A percentile compares a stretch with the other conserved stretches of the same genome.
These are phyloP conservation scores for Xylariales sp. DNA, from an alignment of 2,329 filamentous ascomycete genomes.

Conservation along the genomic window DNA sequence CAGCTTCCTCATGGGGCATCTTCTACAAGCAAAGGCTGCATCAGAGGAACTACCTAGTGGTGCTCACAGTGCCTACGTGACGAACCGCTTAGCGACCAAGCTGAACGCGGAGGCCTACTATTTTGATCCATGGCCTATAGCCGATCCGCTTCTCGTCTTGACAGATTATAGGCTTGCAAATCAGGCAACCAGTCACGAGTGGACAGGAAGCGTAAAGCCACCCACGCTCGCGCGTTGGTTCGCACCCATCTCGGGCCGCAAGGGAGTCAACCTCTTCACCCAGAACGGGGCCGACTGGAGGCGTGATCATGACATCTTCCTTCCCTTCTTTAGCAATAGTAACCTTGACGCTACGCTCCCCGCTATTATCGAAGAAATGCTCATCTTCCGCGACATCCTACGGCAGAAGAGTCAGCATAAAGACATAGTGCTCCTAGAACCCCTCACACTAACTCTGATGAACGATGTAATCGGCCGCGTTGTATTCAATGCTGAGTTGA, in stretches of 20 bases:
- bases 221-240: constrained; percentile 47
- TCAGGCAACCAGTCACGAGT: constrained; percentile 45
- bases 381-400: constrained; percentile 46
- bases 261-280: constrained; percentile 49
- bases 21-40: constrained; percentile 48
- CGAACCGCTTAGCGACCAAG: constrained; percentile 40
- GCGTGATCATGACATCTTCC: constrained; percentile 46
- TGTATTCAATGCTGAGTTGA: constrained; percentile 49
- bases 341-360: constrained; percentile 50
- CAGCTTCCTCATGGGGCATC: constrained; percentile 47
- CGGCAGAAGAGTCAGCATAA: constrained; percentile 39
- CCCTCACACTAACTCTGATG: constrained; percentile 48
- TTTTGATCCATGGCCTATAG: constrained; percentile 48
- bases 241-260: constrained; percentile 47
- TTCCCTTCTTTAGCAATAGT: constrained; percentile 50
- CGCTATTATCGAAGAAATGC: constrained; percentile 46
- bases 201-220: constrained; percentile 46
- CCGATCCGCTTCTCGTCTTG: constrained; percentile 45
- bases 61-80: constrained; percentile 46
- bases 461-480: constrained; percentile 50
- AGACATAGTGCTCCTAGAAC: constrained; percentile 43
- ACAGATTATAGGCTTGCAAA: constrained; percentile 49
- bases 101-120: constrained; percentile 47
- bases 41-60: constrained; percentile 44
- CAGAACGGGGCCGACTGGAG: constrained; percentile 50